phyloP scores from a whole-genome alignment of 306 rosid genomes.

The Trichosanthes truncata region DNA sequence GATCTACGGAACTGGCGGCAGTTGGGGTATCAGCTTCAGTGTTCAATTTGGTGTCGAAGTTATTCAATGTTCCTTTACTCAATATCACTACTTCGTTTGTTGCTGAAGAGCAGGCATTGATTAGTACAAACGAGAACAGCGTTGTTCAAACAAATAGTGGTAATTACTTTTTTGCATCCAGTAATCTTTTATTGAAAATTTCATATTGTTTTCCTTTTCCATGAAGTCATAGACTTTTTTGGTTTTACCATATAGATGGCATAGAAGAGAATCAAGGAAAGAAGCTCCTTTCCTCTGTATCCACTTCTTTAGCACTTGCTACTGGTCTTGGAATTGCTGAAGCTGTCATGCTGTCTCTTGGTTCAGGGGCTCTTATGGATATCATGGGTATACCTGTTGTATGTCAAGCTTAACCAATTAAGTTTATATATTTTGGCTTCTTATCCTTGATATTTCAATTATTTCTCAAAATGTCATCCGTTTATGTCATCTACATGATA shows the following conservation, averaged over 20 bases:
- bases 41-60: conserved; percentile 74
- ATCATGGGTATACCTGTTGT: conserved; percentile 88
- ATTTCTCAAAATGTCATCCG: background rate
- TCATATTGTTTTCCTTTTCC: conserved; percentile 2
- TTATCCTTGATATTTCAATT: background rate
- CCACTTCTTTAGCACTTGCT: conserved; percentile 80
- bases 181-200: background rate
- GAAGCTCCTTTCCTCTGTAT: conserved; percentile 62
- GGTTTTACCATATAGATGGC: conserved; percentile 23
- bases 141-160: conserved; percentile 24
- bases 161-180: conserved; percentile 10
- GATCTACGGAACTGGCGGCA: conserved; percentile 84
- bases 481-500: background rate
- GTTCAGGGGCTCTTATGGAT: conserved; percentile 68
- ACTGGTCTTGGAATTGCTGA: conserved; percentile 79
- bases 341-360: conserved; percentile 58
- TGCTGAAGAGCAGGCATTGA: conserved; percentile 77
- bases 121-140: conserved; percentile 22
- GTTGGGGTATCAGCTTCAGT: conserved; percentile 84
- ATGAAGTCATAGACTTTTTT: conserved; percentile 9
- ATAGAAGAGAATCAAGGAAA: conserved; percentile 30
- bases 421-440: background rate
- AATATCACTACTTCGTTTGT: conserved; percentile 91
- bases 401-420: conserved; percentile 46
- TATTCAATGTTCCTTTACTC: conserved; percentile 67